Evolutionary conservation across 2,329 filamentous ascomycete species (phyloP).

Genomic region (Penicillium italicum): DNA sequence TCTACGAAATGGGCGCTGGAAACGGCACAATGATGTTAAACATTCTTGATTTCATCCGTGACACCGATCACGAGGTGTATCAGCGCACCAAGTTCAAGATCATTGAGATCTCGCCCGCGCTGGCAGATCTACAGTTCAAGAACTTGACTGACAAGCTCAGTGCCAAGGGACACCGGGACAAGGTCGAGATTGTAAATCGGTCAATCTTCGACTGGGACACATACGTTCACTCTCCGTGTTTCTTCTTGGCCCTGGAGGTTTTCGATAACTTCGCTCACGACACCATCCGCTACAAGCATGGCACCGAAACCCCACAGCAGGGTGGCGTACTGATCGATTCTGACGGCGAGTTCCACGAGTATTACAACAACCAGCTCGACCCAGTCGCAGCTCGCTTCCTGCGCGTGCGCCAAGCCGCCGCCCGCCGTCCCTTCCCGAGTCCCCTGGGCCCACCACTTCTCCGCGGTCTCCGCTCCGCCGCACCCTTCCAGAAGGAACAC

Average conservation of each 20-base stretch:
- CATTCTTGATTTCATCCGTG: conserved; percentile 92
- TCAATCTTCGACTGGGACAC: conserved; percentile 92
- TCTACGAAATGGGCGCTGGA: conserved; percentile 98
- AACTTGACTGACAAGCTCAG: conserved; percentile 65
- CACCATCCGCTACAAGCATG: conserved; percentile 80
- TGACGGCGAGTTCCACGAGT: conserved; percentile 89
- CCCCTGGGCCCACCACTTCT: conserved; percentile 50
- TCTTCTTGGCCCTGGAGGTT: conserved; percentile 96
- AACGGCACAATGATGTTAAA: conserved; percentile 98
- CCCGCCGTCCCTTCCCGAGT: conserved; percentile 42
- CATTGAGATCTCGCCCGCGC: conserved; percentile 84
- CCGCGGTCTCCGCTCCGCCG: conserved; percentile 58
- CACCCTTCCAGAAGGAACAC: conserved; percentile 73
- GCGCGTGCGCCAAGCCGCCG: conserved; percentile 74
- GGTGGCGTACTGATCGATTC: conserved; percentile 82
- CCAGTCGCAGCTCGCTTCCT: conserved; percentile 79
- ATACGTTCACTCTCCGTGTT: conserved; percentile 87
- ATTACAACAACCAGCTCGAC: conserved; percentile 78
- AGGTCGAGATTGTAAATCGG: conserved; percentile 90
- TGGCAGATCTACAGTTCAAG: conserved; percentile 72
- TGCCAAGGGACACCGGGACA: conserved; percentile 71
- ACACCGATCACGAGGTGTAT: conserved; percentile 86
- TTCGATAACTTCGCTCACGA: conserved; percentile 99
- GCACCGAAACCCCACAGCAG: conserved; percentile 78
- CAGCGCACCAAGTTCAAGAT: conserved; percentile 89